Conservation (phyloP, 257 asterid species). For the Nicotiana noctiflora region DNA sequence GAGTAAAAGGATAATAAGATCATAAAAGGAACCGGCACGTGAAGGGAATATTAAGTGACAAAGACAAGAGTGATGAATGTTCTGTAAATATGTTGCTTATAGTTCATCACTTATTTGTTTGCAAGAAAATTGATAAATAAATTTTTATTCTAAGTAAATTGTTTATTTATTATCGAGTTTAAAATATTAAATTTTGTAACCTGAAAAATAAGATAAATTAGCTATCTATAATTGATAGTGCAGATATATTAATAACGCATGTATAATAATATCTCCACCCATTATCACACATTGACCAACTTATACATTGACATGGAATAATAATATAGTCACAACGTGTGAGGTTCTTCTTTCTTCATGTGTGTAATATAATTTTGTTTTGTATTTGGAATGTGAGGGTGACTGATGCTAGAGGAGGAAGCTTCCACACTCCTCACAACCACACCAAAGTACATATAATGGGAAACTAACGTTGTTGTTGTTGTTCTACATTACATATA, state of each 20-base stretch:
- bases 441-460: not conserved
- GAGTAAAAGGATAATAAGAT: not conserved
- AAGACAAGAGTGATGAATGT: not conserved
- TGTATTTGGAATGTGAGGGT: not conserved
- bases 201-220: no score
- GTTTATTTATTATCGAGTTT: no score
- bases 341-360: not conserved
- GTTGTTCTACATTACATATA: not conserved
- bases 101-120: not conserved
- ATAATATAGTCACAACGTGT: not conserved
- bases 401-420: not conserved
- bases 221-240: no score
- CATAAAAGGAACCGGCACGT: not conserved
- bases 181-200: no score
- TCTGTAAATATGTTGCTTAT: not conserved
- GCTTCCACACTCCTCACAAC: slow-evolving; percentile 5
- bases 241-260: no score
- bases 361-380: not conserved
- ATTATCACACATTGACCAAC: no score
- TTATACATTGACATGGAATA: not conserved
- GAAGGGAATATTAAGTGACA: not conserved
- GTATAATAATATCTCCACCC: no score
- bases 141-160: not conserved
- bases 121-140: not conserved
- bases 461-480: not conserved